phyloP scores from a whole-genome alignment of 2,329 filamentous ascomycete genomes.

The Pseudocercospora pini-densiflorae region DNA sequence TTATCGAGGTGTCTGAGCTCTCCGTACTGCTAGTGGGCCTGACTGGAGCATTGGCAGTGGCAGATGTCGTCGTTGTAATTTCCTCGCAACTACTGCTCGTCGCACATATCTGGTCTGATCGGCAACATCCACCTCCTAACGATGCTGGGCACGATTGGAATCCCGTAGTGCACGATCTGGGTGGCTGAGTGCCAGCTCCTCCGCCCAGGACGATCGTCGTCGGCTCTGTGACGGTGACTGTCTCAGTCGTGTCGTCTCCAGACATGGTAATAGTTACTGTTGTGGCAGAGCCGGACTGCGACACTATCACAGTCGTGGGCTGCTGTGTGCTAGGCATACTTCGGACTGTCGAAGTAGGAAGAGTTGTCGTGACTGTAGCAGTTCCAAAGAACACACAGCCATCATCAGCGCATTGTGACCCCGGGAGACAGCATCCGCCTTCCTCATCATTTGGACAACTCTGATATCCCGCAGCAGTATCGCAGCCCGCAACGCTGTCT shows the following conservation, averaged over 20 bases:
- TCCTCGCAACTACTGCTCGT: conserved; percentile 43
- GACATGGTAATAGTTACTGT: conserved; percentile 36
- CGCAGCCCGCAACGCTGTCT: conserved; percentile 66
- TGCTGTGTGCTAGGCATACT: conserved; percentile 14
- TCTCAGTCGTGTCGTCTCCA: conserved; percentile 34
- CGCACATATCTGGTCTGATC: conserved; percentile 50
- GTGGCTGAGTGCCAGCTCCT: conserved; percentile 23
- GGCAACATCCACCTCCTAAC: conserved; percentile 56
- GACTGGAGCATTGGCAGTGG: conserved; percentile 46
- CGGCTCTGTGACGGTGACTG: conserved; percentile 33
- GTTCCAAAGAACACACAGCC: conserved; percentile 64
- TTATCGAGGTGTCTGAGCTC: conserved; percentile 25
- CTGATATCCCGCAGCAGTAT: conserved; percentile 60
- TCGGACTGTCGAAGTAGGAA: conserved; percentile 21
- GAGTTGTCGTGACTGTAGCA: conserved; percentile 28
- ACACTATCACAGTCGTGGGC: conserved; percentile 26
- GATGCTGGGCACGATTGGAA: conserved; percentile 52
- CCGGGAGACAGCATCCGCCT: conserved; percentile 76
- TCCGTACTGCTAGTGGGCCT: conserved; percentile 45
- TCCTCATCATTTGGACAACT: conserved; percentile 68
- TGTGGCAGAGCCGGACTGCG: conserved; percentile 32
- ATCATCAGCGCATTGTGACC: conserved; percentile 69
- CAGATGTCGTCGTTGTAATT: conserved; percentile 38
- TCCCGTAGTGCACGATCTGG: conserved; percentile 47
- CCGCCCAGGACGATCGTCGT: conserved; percentile 37